Conservation (phyloP, 305 asterid genomes). For the Caryopteris hybrid region DNA sequence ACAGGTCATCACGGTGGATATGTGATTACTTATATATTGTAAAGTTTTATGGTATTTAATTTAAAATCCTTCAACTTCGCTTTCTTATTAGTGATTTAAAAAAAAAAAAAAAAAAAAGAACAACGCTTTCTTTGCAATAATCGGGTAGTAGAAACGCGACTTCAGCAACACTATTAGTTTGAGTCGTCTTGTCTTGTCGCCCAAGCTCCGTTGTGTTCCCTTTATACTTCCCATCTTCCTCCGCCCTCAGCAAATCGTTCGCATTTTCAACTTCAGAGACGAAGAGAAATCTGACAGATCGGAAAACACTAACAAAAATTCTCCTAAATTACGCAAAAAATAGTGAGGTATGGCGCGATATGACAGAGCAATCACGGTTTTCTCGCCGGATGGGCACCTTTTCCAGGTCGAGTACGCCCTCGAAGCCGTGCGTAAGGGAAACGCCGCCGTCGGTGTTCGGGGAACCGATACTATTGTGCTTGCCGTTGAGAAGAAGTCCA, state of each 20-base stretch:
- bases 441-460: slow-evolving; percentile 98
- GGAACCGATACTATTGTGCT: slow-evolving; percentile 85
- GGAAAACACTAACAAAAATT: background rate
- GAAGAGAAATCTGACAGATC: slow-evolving; percentile 10
- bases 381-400: slow-evolving; percentile 95
- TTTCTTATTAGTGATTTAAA: no score
- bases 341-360: slow-evolving; percentile 67
- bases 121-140: background rate
- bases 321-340: background rate
- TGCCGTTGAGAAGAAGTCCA: slow-evolving; percentile 91
- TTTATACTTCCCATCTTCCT: background rate
- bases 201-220: slow-evolving; percentile 22
- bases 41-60: no score
- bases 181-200: slow-evolving; percentile 23
- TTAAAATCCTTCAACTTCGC: no score
- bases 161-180: background rate
- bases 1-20: no score
- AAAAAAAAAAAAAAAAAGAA: no score
- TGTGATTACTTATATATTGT: no score
- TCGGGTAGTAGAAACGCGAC: background rate
- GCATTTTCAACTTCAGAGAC: background rate
- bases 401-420: slow-evolving; percentile 98
- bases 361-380: slow-evolving; percentile 90
- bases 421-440: slow-evolving; percentile 97
- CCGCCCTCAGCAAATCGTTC: background rate